These are phyloP conservation scores for Zymoseptoria pseudotritici DNA, from an alignment of 2,329 filamentous ascomycete genomes.

Conservation along the genomic window DNA sequence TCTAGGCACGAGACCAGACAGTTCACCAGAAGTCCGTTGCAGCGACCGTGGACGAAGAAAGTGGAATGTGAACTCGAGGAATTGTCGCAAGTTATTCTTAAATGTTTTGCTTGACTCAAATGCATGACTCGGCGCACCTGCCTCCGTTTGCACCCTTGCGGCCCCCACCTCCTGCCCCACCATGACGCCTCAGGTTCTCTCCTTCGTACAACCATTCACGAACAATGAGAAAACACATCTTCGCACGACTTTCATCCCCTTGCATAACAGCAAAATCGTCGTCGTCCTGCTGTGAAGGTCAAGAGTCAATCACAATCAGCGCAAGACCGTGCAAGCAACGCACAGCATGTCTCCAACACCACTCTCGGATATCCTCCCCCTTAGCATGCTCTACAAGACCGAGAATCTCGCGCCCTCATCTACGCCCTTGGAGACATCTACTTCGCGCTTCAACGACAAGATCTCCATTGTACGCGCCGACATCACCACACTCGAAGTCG, in stretches of 20 bases:
- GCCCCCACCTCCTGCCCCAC: background rate
- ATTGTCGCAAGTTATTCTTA: background rate
- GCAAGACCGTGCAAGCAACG: background rate
- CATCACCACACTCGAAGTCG: conserved; percentile 70
- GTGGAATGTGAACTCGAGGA: background rate
- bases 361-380: conserved; percentile 53
- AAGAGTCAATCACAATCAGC: background rate
- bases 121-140: background rate
- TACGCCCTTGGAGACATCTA: conserved; percentile 37
- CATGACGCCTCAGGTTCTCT: background rate
- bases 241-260: background rate
- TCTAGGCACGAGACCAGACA: background rate
- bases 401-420: conserved; percentile 37
- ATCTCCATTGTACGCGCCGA: conserved; percentile 66
- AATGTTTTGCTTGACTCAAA: background rate
- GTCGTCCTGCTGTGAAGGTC: background rate
- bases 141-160: background rate
- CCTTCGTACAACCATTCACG: background rate
- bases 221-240: background rate
- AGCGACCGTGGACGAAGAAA: background rate
- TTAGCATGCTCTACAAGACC: conserved; percentile 59
- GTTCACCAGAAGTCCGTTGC: background rate
- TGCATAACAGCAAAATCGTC: background rate
- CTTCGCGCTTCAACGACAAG: conserved; percentile 54
- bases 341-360: conserved; percentile 23